Evolutionary conservation across 2,329 filamentous ascomycete species (phyloP), one percentile per base, ranked within the genome.

Genomic region (Cordyceps cateniannulata): DNA sequence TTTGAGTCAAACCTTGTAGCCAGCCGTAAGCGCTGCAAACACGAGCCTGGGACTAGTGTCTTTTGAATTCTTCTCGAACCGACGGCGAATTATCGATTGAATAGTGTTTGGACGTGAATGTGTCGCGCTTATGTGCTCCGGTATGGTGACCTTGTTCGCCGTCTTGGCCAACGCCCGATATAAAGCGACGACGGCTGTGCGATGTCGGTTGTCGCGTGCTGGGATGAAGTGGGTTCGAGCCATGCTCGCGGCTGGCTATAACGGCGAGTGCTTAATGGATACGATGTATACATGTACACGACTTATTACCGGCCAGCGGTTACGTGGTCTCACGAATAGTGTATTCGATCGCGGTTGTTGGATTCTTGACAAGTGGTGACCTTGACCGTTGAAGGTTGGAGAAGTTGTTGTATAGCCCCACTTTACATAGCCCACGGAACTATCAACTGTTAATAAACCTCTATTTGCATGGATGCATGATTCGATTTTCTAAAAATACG

Each of bases 141-240:
- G 79, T 1, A 90, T 73, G 1, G 80, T 74, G 38, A 88, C 73
- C 45, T 72, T 76, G 32, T 76, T 71, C 62, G 79, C 84, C 73
- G 84, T 81, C 63, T 79, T 79, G 57, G 91, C 75, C 60, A 93
- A 82, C 40, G 88, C 85, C 64, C 87, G 82, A 75, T 88, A 93
- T 53, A 93, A 84, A 55, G 89, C 87, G 64, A 90, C 80, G 69
- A 84, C 82, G 68, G 83, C 82, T 67, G 68, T 70, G 63, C 83
- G 78, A 69, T 85, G 83, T 63, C 80, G 79, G 67, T 79, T 78
- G 63, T 76, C 77, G 61, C 75, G 76, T 63, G 78, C 77, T 35
- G 82, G 80, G 48, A 82, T 64, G 61, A 81, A 79, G 40, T 57
- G 65, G 20, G 67, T 65, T 58, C 70, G 72, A 47, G 64, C 55